Percentiles rank a stretch among this genome's conserved stretches.
These are phyloP conservation scores for Microbotryum silenes-acaulis DNA, from an alignment of 1,284 basidiomycete genomes.

Conservation along the genomic window DNA sequence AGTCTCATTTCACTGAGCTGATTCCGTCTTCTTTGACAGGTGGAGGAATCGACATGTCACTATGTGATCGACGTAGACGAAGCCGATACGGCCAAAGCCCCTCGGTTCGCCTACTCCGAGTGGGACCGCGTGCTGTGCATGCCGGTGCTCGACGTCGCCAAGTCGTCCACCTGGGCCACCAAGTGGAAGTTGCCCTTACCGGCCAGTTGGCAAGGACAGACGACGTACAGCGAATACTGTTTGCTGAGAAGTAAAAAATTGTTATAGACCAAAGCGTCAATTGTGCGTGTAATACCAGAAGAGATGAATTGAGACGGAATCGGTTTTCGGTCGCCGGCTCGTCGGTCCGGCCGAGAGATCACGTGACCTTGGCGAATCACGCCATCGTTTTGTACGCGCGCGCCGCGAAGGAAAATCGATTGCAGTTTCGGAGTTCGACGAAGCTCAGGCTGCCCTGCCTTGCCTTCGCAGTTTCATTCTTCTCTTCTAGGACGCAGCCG, in stretches of 20 bases:
- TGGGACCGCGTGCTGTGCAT: conserved; percentile 72
- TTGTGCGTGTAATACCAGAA: too few species aligned
- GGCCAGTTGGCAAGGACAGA: conserved; percentile 50
- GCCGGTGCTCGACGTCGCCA: conserved; percentile 70
- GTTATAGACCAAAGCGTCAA: background rate
- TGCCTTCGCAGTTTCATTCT: too few species aligned
- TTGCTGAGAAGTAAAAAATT: conserved; percentile 40
- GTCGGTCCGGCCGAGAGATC: too few species aligned
- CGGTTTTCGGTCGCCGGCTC: too few species aligned
- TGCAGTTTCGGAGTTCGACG: too few species aligned
- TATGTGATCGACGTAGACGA: conserved; percentile 75
- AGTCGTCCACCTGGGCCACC: conserved; percentile 62
- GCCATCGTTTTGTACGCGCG: too few species aligned
- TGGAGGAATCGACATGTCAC: conserved; percentile 63
- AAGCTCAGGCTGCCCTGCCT: too few species aligned
- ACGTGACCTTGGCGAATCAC: too few species aligned
- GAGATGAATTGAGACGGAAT: too few species aligned
- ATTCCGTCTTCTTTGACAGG: conserved; percentile 45
- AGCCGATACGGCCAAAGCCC: conserved; percentile 50
- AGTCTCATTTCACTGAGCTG: background rate
- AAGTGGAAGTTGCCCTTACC: conserved; percentile 67
- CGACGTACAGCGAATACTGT: conserved; percentile 49
- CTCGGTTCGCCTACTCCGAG: conserved; percentile 61
- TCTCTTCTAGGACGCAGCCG: too few species aligned
- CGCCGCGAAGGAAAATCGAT: too few species aligned